Conservation (phyloP, 768 basidiomycete genomes). For the Leucosporidium yakuticum region DNA sequence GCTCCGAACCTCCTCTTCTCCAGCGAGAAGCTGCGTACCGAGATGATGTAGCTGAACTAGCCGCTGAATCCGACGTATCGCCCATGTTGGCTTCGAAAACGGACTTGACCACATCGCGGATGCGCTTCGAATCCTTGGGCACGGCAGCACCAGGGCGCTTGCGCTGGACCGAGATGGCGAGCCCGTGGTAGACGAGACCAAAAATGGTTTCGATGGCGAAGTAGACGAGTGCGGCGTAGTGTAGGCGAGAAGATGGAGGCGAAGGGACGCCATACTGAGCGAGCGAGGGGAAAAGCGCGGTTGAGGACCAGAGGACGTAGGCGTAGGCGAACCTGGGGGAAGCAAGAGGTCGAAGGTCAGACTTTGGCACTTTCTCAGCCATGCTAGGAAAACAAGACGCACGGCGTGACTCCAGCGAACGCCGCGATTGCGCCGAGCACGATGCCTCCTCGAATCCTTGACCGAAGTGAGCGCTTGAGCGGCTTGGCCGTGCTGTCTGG, state of each 20-base stretch:
- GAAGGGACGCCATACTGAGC: background rate
- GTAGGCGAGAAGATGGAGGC: slow-evolving; percentile 4
- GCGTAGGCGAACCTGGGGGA: no score
- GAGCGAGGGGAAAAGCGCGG: no score
- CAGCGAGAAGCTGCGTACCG: no score
- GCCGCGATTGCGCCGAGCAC: no score
- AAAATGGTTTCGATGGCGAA: slow-evolving; percentile 26
- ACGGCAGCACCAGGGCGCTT: slow-evolving; percentile 7
- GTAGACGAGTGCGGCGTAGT: slow-evolving; percentile 23
- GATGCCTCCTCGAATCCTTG: no score
- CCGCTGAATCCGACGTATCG: background rate
- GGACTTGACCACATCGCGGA: slow-evolving; percentile 29
- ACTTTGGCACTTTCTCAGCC: no score
- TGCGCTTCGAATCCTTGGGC: slow-evolving; percentile 17
- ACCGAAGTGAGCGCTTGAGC: no score
- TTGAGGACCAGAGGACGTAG: no score
- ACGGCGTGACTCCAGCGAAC: no score
- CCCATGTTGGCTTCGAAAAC: slow-evolving; percentile 32
- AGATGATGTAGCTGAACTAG: background rate
- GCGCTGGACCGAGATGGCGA: slow-evolving; percentile 22
- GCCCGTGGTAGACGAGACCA: slow-evolving; percentile 22
- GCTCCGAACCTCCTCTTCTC: background rate
- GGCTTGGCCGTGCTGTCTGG: no score
- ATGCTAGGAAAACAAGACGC: no score
- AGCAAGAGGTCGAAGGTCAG: no score